Base-by-base conservation (phyloP, 208 protist species). In the Leptomonas seymouri region DNA sequence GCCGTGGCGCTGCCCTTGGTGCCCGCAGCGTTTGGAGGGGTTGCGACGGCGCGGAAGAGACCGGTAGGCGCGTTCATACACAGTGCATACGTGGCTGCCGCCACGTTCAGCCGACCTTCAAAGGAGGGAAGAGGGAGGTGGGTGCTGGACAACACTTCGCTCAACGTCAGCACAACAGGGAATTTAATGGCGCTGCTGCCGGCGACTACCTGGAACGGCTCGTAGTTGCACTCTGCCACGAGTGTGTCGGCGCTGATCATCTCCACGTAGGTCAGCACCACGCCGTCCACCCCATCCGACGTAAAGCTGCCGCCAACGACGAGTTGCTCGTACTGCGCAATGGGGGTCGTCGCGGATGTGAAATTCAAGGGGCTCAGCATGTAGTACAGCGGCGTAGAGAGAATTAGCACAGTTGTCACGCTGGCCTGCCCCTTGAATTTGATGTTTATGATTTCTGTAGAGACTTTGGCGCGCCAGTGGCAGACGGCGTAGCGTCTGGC, bases 221-320 rank as follows among this genome's bases (percentile, higher is more conserved):
- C 80, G 75, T 96, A 96, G 81, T 92, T 91, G 71, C 91, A 94
- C 73, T 96, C 90, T 14, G 79, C 73, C 31, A 77, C 68, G 50
- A 50, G 56, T 18, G 81, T 69, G 63, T 81, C 72, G 11, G 42
- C 73, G 54, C 39, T 49, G 51, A 94, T 92, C 28, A 94, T 36
- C 44, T 80, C 46, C 45, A 67, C 80, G 21, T 66, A 59, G 16
- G 57, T 65, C 16, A 94, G 53, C 4, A 68, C 41, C 11, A 45
- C 56, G 27, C 28, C 25, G 0, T 45, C 1, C 21, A 48, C 36
- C 7, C 81, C 84, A 23, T 49, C 34, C 9, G 51, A 44, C 28
- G 27, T 61, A 70, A 94, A 94, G 61, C 77, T 83, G 53, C 62
- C 86, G 3, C 71, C 64, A 14, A 94, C 76, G 30, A 89, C 85